Conservation (phyloP, 495 filamentous ascomycete genomes). For the Friedmanniomyces simplex region DNA sequence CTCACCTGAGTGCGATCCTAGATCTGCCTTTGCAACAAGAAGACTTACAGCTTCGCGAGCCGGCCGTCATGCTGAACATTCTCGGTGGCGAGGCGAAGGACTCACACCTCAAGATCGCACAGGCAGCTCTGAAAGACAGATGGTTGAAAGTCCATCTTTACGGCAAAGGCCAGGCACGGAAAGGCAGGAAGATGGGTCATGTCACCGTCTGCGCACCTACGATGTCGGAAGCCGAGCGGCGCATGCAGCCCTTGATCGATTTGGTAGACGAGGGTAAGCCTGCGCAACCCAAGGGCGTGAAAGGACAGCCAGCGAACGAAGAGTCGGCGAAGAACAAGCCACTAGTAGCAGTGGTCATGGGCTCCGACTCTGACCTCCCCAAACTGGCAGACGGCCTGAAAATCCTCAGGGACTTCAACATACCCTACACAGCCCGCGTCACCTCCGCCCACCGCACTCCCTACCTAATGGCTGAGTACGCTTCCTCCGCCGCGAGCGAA, state of each 20-base stretch:
- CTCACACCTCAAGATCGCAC: conserved; percentile 59
- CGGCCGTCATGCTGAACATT: conserved; percentile 93
- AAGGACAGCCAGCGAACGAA: not conserved
- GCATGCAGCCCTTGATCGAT: conserved; percentile 41
- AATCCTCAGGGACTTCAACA: conserved; percentile 61
- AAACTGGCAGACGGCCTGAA: conserved; percentile 66
- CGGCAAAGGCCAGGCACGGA: conserved; percentile 74
- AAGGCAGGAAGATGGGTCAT: conserved; percentile 90
- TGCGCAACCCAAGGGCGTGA: not conserved
- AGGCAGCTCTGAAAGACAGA: conserved; percentile 50
- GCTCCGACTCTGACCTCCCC: conserved; percentile 85
- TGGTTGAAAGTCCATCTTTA: conserved; percentile 74
- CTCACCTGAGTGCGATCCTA: conserved; percentile 78
- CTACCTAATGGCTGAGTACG: conserved; percentile 67
- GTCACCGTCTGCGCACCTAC: conserved; percentile 63
- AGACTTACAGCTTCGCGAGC: conserved; percentile 44
- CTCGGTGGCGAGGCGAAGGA: conserved; percentile 62
- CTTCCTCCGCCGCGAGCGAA: conserved; percentile 51
- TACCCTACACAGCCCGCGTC: conserved; percentile 69
- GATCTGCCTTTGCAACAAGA: conserved; percentile 59
- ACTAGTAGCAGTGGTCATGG: conserved; percentile 81
- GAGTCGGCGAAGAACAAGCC: conserved; percentile 34
- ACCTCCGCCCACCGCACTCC: conserved; percentile 93
- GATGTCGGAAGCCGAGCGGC: conserved; percentile 59
- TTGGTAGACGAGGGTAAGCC: conserved; percentile 19